Base-by-base conservation (phyloP, 2,329 filamentous ascomycete genomes). In the Hymenoscyphus infarciens region DNA sequence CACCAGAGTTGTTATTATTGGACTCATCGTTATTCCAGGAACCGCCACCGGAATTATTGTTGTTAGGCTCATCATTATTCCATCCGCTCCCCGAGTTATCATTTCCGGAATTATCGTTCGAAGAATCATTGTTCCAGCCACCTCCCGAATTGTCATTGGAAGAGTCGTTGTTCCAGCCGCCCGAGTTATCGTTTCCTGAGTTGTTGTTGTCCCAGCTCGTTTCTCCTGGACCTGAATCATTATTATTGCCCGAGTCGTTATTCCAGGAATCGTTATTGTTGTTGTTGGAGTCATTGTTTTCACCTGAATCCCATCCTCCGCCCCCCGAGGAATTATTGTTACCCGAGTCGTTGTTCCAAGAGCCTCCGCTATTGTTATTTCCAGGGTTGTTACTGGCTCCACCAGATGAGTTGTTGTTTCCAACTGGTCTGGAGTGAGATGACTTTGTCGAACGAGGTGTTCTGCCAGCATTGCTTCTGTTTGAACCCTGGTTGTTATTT, bases 381-480 rank as follows among this genome's bases (percentile, higher is more conserved):
- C 61, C 58, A 59, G 58, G 45, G 29, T 65, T 63, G 19, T 60
- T 63, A 35, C 60, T 58, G 52, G 56, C 54, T 42, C 64, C 57
- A 16, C 33, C 29, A 25, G 56, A 60, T 7, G 42, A 49, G 54
- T 60, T 63, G 13, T 56, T 57, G 35, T 54, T 55, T 27, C 59
- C 33, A 22, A 2, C 19, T 22, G 42, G 42, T 25, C 42, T 49
- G 42, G 42, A 49, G 42, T 49, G 42, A 54, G 52, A 54, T 38
- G 53, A 22, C 42, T 38, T 49, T n/a, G 42, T 49, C 2, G 42
- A 22, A 11, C 19, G 42, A 49, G 42, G 19, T 8, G 45, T 55
- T 60, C 39, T 56, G 27, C 27, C 54, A 57, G 45, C 57, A 53
- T 61, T 35, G 54, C 56, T 60, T n/a, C 56, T 59, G 5, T 31